Base-by-base conservation (phyloP, 2,329 filamentous ascomycete species). In the Aspergillus ochraceus region DNA sequence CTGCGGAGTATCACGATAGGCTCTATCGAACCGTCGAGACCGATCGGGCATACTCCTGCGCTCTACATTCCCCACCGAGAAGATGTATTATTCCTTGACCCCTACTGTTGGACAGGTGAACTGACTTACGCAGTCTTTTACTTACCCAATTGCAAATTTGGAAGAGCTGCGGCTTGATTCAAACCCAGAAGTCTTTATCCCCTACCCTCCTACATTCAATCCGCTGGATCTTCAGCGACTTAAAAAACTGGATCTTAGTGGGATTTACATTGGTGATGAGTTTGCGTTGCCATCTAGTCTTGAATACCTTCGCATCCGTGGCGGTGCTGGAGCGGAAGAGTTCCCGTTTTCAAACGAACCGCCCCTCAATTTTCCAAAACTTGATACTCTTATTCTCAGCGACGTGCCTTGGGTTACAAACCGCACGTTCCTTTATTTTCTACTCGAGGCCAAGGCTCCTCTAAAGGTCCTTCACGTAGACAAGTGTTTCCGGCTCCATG, bases 161-260 rank as follows among this genome's bases (percentile, higher is more conserved):
- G 70, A 74, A 61, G 73, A 75, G 47, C 51, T 77, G 1, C 63
- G 70, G 19, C 65, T 77, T 3, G 58, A 68, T 52, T 74, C 68
- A 50, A 60, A 71, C n/a, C 68, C 70, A 5, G 59, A 63, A 17
- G 54, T 65, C 12, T 64, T 62, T 46, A 54, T 62, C 5, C 56
- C 60, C 24, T 69, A 66, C 54, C 58, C 52, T 26, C 65, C 66
- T 4, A 58, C 54, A 22, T 63, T 65, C 46, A 60, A 61, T 19
- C 60, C 45, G n/a, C 51, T 49, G 6, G 47, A 65, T n/a, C 55
- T 71, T 12, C 57, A 64, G 10, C 61, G 60, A 2, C 62, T 76
- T 17, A 69, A 69, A n/a, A 65, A 57, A 10, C 56, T 76, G 12
- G 68, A 73, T 14, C 63, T 76, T 5, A 66, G 62, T 9, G 71